phyloP scores from a whole-genome alignment of 1,284 basidiomycete species.

The Thelephora terrestris region DNA sequence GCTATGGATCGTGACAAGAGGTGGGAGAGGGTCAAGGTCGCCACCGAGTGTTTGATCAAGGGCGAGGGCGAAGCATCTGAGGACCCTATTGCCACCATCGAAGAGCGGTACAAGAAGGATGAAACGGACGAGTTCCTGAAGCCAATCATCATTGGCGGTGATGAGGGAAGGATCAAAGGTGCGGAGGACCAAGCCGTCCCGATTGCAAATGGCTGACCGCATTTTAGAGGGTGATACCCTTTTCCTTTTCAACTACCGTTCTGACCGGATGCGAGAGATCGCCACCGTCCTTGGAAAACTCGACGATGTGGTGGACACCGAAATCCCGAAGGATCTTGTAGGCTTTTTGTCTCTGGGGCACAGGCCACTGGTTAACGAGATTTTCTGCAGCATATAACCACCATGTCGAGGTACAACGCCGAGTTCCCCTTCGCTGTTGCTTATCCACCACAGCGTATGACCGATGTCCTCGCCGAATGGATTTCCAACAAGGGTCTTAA shows the following conservation, averaged over 20 bases:
- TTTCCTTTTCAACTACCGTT: conserved; percentile 94
- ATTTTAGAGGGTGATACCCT: conserved; percentile 58
- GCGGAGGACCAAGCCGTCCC: conserved; percentile 2
- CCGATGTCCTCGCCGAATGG: conserved; percentile 88
- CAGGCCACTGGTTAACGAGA: conserved; percentile 2
- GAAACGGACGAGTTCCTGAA: conserved; percentile 91
- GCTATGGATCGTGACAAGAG: conserved; percentile 95
- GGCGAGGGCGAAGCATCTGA: conserved; percentile 62
- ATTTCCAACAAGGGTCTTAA: conserved; percentile 67
- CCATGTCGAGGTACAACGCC: conserved; percentile 88
- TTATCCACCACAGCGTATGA: conserved; percentile 85
- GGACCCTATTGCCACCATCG: conserved; percentile 58
- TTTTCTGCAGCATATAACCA: conserved; percentile 60
- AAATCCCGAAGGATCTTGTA: conserved; percentile 77
- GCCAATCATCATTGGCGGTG: conserved; percentile 79
- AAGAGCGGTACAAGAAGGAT: conserved; percentile 68
- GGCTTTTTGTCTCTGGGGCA: conserved; percentile 13
- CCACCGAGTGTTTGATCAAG: conserved; percentile 71
- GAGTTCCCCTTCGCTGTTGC: conserved; percentile 82
- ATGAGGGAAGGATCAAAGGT: conserved; percentile 76
- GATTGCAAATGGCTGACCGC: neutral
- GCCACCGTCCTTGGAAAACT: conserved; percentile 68
- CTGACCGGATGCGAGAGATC: conserved; percentile 89
- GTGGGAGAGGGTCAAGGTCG: conserved; percentile 86
- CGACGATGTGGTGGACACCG: conserved; percentile 75